Conservation (phyloP, 2,329 filamentous ascomycete genomes). For the Trichoderma hamatum region DNA sequence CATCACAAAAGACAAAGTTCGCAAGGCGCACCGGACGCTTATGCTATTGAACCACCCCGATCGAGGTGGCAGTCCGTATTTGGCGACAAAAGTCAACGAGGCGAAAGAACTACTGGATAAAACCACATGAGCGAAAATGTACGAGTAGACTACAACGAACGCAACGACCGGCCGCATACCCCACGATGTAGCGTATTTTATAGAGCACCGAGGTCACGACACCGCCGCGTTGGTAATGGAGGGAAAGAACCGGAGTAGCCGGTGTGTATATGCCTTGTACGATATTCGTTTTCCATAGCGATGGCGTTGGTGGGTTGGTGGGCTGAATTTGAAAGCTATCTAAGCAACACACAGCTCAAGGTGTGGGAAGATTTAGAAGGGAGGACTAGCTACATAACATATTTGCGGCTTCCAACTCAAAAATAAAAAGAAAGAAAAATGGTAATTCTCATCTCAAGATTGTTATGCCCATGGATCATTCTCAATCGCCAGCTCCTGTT, state of each 20-base stretch:
- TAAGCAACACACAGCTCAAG: slow-evolving; percentile 23
- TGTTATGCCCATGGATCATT: slow-evolving; percentile 11
- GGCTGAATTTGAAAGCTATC: slow-evolving; percentile 31
- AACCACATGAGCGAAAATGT: slow-evolving; percentile 31
- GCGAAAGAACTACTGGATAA: slow-evolving; percentile 97
- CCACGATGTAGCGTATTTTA: not conserved
- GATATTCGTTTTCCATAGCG: slow-evolving; percentile 48
- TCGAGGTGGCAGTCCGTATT: slow-evolving; percentile 91
- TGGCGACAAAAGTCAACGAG: slow-evolving; percentile 98
- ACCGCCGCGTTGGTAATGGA: not conserved
- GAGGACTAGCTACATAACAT: slow-evolving; percentile 6
- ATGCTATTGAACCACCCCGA: slow-evolving; percentile 99
- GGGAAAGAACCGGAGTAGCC: slow-evolving; percentile 8
- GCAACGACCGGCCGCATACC: not conserved
- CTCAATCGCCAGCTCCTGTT: slow-evolving; percentile 2
- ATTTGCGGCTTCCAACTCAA: slow-evolving; percentile 14
- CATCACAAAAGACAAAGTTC: slow-evolving; percentile 88
- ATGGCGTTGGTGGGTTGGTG: slow-evolving; percentile 44
- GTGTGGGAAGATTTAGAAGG: slow-evolving; percentile 18
- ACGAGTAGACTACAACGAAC: not conserved
- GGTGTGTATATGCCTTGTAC: slow-evolving; percentile 41
- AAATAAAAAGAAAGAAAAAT: slow-evolving; percentile 1
- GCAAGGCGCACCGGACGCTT: slow-evolving; percentile 90
- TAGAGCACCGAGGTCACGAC: not conserved
- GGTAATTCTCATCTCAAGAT: slow-evolving; percentile 29